Conservation (phyloP, 2,329 filamentous ascomycete genomes). For the Penicillium crustosum region DNA sequence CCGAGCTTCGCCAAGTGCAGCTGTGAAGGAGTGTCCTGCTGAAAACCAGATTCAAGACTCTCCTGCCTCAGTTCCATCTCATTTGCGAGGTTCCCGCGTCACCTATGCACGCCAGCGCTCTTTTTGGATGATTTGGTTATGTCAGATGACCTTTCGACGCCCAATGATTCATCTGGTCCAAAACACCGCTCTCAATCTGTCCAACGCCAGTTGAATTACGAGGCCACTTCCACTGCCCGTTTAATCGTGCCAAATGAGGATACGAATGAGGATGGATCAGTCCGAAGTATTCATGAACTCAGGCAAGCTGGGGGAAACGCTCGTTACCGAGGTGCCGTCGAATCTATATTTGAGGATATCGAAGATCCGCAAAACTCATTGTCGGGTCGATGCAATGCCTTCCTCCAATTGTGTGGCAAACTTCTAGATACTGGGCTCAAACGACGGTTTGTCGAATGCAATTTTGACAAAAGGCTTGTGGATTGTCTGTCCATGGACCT, state of each 20-base stretch:
- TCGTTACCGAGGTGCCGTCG: slow-evolving; percentile 56
- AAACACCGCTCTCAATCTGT: slow-evolving; percentile 4
- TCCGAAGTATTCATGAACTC: slow-evolving; percentile 63
- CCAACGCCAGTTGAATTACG: slow-evolving; percentile 7
- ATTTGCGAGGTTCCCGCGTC: slow-evolving; percentile 44
- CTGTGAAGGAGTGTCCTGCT: slow-evolving; percentile 2
- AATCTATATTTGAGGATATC: slow-evolving; percentile 60
- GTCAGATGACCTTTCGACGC: slow-evolving; percentile 12
- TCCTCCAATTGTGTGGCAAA: slow-evolving; percentile 57
- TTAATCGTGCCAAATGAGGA: slow-evolving; percentile 48
- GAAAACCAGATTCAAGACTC: slow-evolving; percentile 14
- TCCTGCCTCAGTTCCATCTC: slow-evolving; percentile 19
- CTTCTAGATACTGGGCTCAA: slow-evolving; percentile 46
- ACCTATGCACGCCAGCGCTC: slow-evolving; percentile 63
- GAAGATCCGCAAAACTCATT: slow-evolving; percentile 47
- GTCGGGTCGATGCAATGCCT: slow-evolving; percentile 52
- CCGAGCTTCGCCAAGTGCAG: slow-evolving; percentile 7
- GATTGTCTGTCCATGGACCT: slow-evolving; percentile 59
- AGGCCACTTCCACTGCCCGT: slow-evolving; percentile 14
- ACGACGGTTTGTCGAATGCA: slow-evolving; percentile 67
- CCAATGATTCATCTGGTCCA: slow-evolving; percentile 4
- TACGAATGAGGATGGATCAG: slow-evolving; percentile 43
- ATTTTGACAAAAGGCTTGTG: slow-evolving; percentile 68
- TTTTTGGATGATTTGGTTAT: slow-evolving; percentile 52
- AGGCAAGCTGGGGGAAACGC: slow-evolving; percentile 58